phyloP scores from a whole-genome alignment of 2,329 filamentous ascomycete genomes.

The Verticillium alfalfae region DNA sequence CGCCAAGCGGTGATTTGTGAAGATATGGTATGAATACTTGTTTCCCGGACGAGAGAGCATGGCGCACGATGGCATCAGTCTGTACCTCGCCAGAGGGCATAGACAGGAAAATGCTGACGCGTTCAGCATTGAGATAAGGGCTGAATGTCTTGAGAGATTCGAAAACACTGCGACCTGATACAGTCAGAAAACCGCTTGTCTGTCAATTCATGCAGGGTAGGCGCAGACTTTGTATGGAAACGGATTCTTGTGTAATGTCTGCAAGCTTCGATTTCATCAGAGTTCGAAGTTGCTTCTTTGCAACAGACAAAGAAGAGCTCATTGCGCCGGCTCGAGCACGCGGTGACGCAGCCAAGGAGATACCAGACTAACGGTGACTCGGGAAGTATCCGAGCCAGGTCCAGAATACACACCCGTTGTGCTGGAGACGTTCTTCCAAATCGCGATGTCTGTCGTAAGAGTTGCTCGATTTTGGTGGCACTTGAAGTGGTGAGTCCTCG shows the following conservation, averaged over 20 bases:
- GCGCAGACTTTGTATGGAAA: constrained; percentile 64
- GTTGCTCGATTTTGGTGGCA: background rate
- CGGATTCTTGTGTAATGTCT: constrained; percentile 53
- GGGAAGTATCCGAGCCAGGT: background rate
- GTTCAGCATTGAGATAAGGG: constrained; percentile 69
- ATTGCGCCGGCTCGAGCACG: constrained; percentile 25
- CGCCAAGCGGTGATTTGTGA: constrained; percentile 51
- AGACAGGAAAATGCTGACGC: constrained; percentile 83
- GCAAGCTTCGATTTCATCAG: constrained; percentile 64
- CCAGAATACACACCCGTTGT: too few relatives aligned
- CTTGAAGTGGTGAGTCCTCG: background rate
- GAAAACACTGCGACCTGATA: constrained; percentile 59
- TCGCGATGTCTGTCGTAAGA: background rate
- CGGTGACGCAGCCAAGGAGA: background rate
- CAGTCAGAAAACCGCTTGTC: background rate
- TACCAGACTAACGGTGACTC: background rate
- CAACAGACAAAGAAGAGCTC: constrained; percentile 50
- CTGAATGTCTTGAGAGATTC: constrained; percentile 59
- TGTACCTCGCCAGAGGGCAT: constrained; percentile 88
- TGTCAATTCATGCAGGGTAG: background rate
- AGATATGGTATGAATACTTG: constrained; percentile 89
- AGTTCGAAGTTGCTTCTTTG: constrained; percentile 72
- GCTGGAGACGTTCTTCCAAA: background rate
- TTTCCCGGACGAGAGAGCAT: constrained; percentile 74
- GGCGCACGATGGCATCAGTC: constrained; percentile 73